A percentile compares a stretch with the other conserved stretches of the same genome.
Evolutionary conservation across 2,329 filamentous ascomycete genomes (phyloP).

Genomic region (Aquanectria penicillioides): DNA sequence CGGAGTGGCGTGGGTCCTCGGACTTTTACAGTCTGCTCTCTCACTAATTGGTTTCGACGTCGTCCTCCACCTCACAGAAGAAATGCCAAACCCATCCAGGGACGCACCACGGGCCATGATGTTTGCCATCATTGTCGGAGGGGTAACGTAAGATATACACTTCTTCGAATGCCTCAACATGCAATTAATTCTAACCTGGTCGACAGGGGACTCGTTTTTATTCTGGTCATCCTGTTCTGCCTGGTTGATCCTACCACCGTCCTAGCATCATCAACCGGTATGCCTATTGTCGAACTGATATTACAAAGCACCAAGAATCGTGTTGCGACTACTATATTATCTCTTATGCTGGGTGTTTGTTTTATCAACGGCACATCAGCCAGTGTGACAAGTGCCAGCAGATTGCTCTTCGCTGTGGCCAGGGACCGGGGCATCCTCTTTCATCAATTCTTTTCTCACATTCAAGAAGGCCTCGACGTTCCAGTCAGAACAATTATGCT

Average conservation of each 20-base stretch:
- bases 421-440: slow-evolving; percentile 52
- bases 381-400: slow-evolving; percentile 53
- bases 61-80: slow-evolving; percentile 57
- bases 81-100: slow-evolving; percentile 53
- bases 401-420: slow-evolving; percentile 57
- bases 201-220: slow-evolving; percentile 47
- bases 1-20: slow-evolving; percentile 58
- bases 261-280: slow-evolving; percentile 50
- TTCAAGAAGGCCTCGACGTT: slow-evolving; percentile 50
- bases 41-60: slow-evolving; percentile 55
- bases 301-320: slow-evolving; percentile 53
- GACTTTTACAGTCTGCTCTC: slow-evolving; percentile 52
- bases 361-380: slow-evolving; percentile 59
- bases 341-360: slow-evolving; percentile 53
- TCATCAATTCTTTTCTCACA: slow-evolving; percentile 43
- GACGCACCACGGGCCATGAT: slow-evolving; percentile 56
- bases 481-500: slow-evolving; percentile 52
- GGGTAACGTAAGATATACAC: slow-evolving; percentile 49
- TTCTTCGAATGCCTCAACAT: neutral
- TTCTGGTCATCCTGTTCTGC: slow-evolving; percentile 55
- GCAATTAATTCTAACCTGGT: neutral
- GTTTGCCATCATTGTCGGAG: slow-evolving; percentile 54
- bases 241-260: slow-evolving; percentile 50
- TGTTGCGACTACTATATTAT: slow-evolving; percentile 52
- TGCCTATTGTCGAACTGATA: slow-evolving; percentile 58